Conservation (phyloP, 441 rosid genomes). For the Erodium trifolium region DNA sequence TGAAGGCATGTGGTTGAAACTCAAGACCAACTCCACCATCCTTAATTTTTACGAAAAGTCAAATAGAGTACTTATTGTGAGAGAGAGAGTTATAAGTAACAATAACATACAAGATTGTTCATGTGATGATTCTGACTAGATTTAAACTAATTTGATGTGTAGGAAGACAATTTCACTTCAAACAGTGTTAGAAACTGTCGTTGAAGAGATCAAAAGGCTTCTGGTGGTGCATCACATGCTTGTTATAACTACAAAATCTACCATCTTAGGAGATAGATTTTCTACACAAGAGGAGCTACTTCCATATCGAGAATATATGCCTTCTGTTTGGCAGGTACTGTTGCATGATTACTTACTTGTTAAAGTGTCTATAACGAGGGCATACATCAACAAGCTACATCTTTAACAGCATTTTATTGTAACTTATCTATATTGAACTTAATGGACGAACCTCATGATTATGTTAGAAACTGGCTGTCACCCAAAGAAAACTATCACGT, state of each 20-base stretch:
- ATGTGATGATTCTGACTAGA: slow-evolving; percentile 9
- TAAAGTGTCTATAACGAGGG: background rate
- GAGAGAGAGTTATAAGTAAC: background rate
- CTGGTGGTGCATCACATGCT: slow-evolving; percentile 56
- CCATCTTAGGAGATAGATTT: slow-evolving; percentile 35
- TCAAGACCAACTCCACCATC: background rate
- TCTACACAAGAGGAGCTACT: slow-evolving; percentile 30
- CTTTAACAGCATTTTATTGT: background rate
- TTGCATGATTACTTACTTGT: slow-evolving; percentile 14
- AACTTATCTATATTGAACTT: background rate
- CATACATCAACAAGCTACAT: background rate
- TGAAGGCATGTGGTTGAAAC: background rate
- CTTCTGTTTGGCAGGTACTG: slow-evolving; percentile 75
- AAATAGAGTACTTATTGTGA: background rate
- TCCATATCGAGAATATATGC: slow-evolving; percentile 67
- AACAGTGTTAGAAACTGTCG: slow-evolving; percentile 47
- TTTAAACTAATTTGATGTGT: slow-evolving; percentile 12
- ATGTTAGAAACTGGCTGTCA: background rate
- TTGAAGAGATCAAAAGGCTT: slow-evolving; percentile 63
- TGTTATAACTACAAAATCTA: slow-evolving; percentile 52
- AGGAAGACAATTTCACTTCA: slow-evolving; percentile 70
- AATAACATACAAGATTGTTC: background rate
- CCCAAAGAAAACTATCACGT: background rate
- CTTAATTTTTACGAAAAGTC: background rate
- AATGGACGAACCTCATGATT: background rate